Conservation (phyloP, 116 monocot species). For the Zostera marina region DNA sequence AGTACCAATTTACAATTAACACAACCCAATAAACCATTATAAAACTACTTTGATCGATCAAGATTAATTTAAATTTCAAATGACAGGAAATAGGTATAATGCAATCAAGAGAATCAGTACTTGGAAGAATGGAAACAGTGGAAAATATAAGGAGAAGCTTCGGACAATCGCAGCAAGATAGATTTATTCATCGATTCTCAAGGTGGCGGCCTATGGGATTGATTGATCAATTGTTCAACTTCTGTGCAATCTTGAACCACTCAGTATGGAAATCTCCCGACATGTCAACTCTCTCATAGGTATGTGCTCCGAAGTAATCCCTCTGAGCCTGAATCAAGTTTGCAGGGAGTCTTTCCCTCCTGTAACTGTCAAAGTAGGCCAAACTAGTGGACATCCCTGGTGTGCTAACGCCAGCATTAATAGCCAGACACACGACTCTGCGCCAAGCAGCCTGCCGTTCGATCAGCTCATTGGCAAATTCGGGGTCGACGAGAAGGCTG, state of each 20-base stretch:
- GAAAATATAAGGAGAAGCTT: too few species aligned
- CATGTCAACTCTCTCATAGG: slow-evolving; percentile 32
- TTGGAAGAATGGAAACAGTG: too few species aligned
- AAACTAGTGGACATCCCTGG: slow-evolving; percentile 31
- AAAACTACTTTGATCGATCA: too few species aligned
- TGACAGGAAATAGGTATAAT: too few species aligned
- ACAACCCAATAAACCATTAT: too few species aligned
- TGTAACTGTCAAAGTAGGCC: slow-evolving; percentile 28
- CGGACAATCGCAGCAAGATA: too few species aligned
- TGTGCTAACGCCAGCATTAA: slow-evolving; percentile 23
- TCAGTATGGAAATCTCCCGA: slow-evolving; percentile 35
- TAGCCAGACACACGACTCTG: slow-evolving; percentile 23
- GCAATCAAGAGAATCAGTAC: too few species aligned
- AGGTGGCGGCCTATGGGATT: too few species aligned
- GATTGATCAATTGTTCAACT: background rate
- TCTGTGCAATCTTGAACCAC: slow-evolving; percentile 32
- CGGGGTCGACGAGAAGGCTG: slow-evolving; percentile 31
- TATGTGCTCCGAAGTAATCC: slow-evolving; percentile 41
- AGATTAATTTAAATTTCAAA: too few species aligned
- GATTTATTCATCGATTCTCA: too few species aligned
- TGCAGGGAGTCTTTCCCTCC: slow-evolving; percentile 33
- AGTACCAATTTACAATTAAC: too few species aligned
- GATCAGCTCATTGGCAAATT: slow-evolving; percentile 27
- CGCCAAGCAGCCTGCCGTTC: slow-evolving; percentile 35
- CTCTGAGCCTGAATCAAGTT: slow-evolving; percentile 41